Percentiles rank a stretch among this genome's conserved stretches.
Conservation (phyloP, 2,329 filamentous ascomycete species). For the Beauveria caledonica region DNA sequence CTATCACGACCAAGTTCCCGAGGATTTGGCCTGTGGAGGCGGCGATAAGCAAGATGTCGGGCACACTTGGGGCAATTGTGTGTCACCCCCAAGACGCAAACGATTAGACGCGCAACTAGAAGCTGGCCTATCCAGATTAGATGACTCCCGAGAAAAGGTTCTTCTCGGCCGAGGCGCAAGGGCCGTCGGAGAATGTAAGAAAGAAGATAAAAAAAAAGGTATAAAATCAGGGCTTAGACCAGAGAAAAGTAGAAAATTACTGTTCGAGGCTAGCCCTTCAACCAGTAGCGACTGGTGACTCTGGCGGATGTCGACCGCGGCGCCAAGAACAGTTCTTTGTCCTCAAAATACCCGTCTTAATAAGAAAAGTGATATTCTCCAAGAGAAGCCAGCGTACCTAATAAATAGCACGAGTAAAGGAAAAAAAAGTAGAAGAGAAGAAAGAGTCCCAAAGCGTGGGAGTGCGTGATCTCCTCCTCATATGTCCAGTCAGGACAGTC, state of each 20-base stretch:
- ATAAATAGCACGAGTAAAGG: background rate
- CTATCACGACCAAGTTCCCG: background rate
- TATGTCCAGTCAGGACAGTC: background rate
- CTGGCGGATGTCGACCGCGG: background rate
- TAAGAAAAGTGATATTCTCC: background rate
- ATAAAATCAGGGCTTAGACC: background rate
- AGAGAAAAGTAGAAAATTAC: background rate
- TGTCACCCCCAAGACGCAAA: background rate
- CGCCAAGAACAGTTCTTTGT: background rate
- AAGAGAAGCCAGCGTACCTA: background rate
- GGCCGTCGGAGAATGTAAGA: background rate
- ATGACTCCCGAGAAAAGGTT: background rate
- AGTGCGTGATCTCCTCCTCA: slow-evolving; percentile 7
- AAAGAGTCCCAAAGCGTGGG: background rate
- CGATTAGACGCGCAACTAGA: background rate
- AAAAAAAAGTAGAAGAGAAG: background rate
- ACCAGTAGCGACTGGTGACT: background rate
- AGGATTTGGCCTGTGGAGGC: background rate
- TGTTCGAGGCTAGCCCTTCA: slow-evolving; percentile 3
- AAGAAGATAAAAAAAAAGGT: background rate
- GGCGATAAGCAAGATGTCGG: background rate
- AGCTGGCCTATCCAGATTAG: background rate
- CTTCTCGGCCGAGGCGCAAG: background rate
- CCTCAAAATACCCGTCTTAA: background rate
- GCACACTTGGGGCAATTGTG: background rate